Conservation (phyloP, 768 basidiomycete species). For the Mrakia frigida region DNA sequence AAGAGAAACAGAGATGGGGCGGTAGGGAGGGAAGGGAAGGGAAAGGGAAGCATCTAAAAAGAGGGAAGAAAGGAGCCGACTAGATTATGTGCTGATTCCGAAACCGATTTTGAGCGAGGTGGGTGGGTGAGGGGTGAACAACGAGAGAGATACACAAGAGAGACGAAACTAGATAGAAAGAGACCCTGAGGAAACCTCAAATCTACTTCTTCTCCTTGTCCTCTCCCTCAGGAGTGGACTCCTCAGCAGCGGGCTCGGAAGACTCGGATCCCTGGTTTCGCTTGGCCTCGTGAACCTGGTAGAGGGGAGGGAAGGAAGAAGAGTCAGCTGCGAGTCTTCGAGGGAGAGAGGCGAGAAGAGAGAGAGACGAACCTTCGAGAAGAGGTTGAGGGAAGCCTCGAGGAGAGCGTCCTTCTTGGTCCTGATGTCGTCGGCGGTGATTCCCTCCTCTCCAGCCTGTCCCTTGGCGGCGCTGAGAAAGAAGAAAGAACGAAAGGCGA, state of each 20-base stretch:
- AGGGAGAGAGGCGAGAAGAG: background rate
- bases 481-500: background rate
- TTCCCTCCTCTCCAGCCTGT: conserved; percentile 70
- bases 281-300: conserved; percentile 20
- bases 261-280: conserved; percentile 32
- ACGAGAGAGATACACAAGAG: background rate
- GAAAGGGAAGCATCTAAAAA: too few species aligned
- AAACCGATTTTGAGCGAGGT: conserved; percentile 1
- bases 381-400: conserved; percentile 87
- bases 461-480: conserved; percentile 62
- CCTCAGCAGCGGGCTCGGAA: conserved; percentile 23
- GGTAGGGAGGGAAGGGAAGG: too few species aligned
- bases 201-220: conserved; percentile 29
- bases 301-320: too few species aligned
- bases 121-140: background rate
- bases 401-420: conserved; percentile 92
- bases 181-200: background rate
- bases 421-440: conserved; percentile 81
- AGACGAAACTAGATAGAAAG: background rate
- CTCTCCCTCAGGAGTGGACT: conserved; percentile 29
- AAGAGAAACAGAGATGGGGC: too few species aligned
- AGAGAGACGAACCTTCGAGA: conserved; percentile 69
- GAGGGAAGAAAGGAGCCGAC: too few species aligned
- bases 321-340: background rate
- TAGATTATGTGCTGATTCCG: too few species aligned